phyloP scores from a whole-genome alignment of 2,329 filamentous ascomycete species.

The Penicillium sp. region DNA sequence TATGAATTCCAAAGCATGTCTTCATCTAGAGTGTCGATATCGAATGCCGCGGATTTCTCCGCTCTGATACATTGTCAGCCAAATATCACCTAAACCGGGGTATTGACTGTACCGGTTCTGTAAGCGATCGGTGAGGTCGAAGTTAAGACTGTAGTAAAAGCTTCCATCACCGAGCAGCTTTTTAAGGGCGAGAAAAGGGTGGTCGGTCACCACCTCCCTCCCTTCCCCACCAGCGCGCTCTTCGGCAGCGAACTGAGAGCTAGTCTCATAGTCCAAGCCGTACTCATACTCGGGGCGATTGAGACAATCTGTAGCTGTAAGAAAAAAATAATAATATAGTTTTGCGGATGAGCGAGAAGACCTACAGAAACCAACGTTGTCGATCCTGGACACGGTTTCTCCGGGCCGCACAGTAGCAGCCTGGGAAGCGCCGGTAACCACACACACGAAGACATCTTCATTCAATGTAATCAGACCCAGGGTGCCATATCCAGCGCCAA shows the following conservation, averaged over 20 bases:
- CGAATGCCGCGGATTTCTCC: slow-evolving; percentile 71
- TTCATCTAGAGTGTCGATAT: slow-evolving; percentile 88
- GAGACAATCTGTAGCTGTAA: slow-evolving; percentile 62
- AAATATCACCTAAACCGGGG: slow-evolving; percentile 7
- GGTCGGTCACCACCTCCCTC: slow-evolving; percentile 68
- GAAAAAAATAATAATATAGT: background rate
- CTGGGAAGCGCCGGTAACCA: slow-evolving; percentile 72
- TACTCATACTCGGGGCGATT: slow-evolving; percentile 83
- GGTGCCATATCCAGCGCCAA: slow-evolving; percentile 79
- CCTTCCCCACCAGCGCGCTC: slow-evolving; percentile 53
- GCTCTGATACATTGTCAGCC: slow-evolving; percentile 49
- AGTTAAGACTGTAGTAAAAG: slow-evolving; percentile 98
- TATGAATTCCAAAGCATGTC: slow-evolving; percentile 97
- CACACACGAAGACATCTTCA: slow-evolving; percentile 82
- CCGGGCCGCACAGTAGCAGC: slow-evolving; percentile 80
- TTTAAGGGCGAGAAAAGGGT: slow-evolving; percentile 84
- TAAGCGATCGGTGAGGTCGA: slow-evolving; percentile 87
- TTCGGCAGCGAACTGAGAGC: slow-evolving; percentile 52
- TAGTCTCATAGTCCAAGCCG: slow-evolving; percentile 55
- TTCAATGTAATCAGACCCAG: slow-evolving; percentile 80
- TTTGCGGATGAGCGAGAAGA: background rate
- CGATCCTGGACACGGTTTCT: slow-evolving; percentile 84
- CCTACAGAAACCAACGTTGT: slow-evolving; percentile 73
- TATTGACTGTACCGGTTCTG: slow-evolving; percentile 66
- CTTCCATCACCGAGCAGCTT: slow-evolving; percentile 89